phyloP scores from a whole-genome alignment of 768 basidiomycete genomes.

The Tulasnella sp. region DNA sequence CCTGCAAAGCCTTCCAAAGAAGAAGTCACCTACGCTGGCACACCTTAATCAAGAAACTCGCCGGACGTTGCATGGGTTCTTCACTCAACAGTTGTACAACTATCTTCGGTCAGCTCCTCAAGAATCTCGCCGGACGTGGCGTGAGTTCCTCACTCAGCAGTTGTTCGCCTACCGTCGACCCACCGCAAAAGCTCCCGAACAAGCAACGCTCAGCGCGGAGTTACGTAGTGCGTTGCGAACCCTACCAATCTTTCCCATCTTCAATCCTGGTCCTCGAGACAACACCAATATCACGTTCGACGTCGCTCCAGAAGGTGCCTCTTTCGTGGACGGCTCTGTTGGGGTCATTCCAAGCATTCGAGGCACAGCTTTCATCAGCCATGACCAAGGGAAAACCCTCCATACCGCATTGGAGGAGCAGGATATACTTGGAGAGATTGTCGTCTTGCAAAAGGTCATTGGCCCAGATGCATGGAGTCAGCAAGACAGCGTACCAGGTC shows the following conservation, averaged over 20 bases:
- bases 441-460: background rate
- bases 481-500: background rate
- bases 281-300: background rate
- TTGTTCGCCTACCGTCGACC: background rate
- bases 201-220: background rate
- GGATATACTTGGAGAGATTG: background rate
- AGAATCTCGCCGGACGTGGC: background rate
- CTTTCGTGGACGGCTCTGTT: background rate
- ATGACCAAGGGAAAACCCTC: background rate
- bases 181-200: background rate
- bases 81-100: too few relatives aligned
- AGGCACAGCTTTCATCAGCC: background rate
- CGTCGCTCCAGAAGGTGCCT: background rate
- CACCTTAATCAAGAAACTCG: background rate
- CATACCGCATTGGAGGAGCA: background rate
- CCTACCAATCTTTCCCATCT: conserved; percentile 1
- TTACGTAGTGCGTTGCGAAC: background rate
- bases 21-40: background rate
- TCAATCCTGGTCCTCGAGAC: background rate
- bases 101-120: background rate
- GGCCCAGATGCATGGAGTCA: background rate
- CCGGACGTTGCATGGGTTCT: too few relatives aligned
- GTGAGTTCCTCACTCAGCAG: background rate
- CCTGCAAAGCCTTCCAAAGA: background rate
- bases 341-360: background rate